Percentiles rank a stretch among this genome's conserved stretches.
phyloP scores from a whole-genome alignment of 345 rosid genomes.

The Populus simonii region DNA sequence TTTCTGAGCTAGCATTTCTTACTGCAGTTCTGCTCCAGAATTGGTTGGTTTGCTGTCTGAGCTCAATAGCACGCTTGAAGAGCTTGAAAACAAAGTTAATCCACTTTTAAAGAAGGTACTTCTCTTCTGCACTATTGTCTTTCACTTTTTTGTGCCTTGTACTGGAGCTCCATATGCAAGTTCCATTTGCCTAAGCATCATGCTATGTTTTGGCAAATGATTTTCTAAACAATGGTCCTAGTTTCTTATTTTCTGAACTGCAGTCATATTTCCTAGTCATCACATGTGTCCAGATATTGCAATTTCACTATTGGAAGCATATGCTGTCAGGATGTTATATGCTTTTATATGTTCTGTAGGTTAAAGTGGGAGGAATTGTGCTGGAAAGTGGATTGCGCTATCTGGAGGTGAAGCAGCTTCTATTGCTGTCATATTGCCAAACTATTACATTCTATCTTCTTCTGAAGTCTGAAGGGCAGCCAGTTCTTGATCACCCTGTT shows the following conservation, averaged over 20 bases:
- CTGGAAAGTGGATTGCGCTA: constrained; percentile 55
- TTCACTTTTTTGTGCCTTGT: not conserved
- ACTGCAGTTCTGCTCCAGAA: constrained; percentile 88
- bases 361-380: constrained; percentile 38
- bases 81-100: constrained; percentile 68
- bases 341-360: constrained; percentile 35
- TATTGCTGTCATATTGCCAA: constrained; percentile 78
- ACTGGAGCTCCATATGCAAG: not conserved
- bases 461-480: constrained; percentile 86
- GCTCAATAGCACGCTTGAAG: constrained; percentile 60
- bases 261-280: too few species aligned
- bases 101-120: constrained; percentile 68
- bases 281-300: not conserved
- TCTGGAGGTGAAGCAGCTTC: constrained; percentile 77
- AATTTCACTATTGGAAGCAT: not conserved
- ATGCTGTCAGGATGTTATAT: constrained; percentile 4
- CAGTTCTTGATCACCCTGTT: constrained; percentile 88
- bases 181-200: not conserved
- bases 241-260: too few species aligned
- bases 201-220: not conserved
- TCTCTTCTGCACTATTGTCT: not conserved
- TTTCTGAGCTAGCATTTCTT: not conserved
- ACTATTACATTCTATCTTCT: constrained; percentile 87
- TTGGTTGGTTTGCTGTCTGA: constrained; percentile 81
- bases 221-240: not conserved